Evolutionary conservation across 2,329 filamentous ascomycete genomes (phyloP).

Genomic region (Cladosporium cucumerinum): DNA sequence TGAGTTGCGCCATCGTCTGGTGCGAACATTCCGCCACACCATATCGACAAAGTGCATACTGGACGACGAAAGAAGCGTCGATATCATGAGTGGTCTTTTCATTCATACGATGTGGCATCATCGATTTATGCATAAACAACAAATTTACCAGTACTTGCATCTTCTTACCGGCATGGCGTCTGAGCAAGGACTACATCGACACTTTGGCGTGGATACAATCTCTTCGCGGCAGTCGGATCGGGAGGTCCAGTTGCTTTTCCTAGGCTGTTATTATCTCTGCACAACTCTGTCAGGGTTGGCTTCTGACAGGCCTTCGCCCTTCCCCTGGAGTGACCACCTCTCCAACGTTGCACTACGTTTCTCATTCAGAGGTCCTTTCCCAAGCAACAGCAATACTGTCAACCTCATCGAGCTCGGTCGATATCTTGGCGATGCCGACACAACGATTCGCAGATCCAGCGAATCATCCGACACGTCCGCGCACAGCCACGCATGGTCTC

Average conservation of each 20-base stretch:
- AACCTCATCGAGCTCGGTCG: conserved; percentile 17
- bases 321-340: conserved; percentile 23
- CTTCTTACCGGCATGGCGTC: conserved; percentile 28
- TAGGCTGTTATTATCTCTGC: conserved; percentile 30
- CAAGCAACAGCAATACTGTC: not conserved
- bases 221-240: conserved; percentile 14
- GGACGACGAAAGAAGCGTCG: conserved; percentile 25
- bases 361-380: not conserved
- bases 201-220: conserved; percentile 15
- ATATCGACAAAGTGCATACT: conserved; percentile 27
- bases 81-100: conserved; percentile 27
- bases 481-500: conserved; percentile 1
- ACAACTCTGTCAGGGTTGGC: conserved; percentile 22
- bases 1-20: conserved; percentile 23
- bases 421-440: conserved; percentile 22
- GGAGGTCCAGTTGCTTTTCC: conserved; percentile 20
- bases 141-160: conserved; percentile 25
- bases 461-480: not conserved
- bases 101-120: conserved; percentile 29
- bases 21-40: conserved; percentile 26
- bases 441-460: conserved; percentile 22
- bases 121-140: conserved; percentile 24
- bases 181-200: conserved; percentile 27
- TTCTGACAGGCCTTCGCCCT: conserved; percentile 27
- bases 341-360: not conserved